Evolutionary conservation across 441 rosid genomes (phyloP).

Genomic region (Metrosideros polymorpha): DNA sequence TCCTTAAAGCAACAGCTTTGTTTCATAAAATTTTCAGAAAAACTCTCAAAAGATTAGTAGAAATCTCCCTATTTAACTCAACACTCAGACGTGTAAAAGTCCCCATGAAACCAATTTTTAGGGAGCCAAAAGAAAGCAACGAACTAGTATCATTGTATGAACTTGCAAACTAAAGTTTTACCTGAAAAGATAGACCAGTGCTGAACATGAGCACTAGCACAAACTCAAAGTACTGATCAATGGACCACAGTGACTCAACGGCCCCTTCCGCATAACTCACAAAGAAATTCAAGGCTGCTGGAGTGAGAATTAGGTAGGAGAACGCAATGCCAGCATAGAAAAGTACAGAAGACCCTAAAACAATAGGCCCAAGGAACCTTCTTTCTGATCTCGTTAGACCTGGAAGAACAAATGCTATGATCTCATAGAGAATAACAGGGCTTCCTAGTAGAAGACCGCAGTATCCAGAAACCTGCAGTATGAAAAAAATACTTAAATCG

Average conservation of each 20-base stretch:
- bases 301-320: constrained; percentile 77
- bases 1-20: not conserved
- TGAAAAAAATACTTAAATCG: not conserved
- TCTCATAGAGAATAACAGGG: constrained; percentile 83
- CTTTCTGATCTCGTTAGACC: constrained; percentile 87
- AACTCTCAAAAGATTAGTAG: not conserved
- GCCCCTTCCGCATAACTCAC: constrained; percentile 90
- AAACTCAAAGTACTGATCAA: constrained; percentile 96
- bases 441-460: constrained; percentile 94
- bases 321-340: constrained; percentile 79
- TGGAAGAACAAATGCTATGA: constrained; percentile 95
- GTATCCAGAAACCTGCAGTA: constrained; percentile 85
- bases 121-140: not conserved
- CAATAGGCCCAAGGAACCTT: constrained; percentile 87
- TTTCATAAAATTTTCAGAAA: not conserved
- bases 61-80: not conserved
- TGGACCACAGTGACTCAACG: constrained; percentile 94
- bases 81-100: not conserved
- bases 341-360: constrained; percentile 80
- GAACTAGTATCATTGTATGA: not conserved
- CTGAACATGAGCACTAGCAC: constrained; percentile 98
- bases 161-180: constrained; percentile 10
- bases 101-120: not conserved
- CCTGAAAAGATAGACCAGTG: constrained; percentile 98
- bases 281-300: constrained; percentile 94